Percentiles rank a stretch among this genome's conserved stretches.
Conservation (phyloP, 257 asterid genomes). For the Sherardia arvensis region DNA sequence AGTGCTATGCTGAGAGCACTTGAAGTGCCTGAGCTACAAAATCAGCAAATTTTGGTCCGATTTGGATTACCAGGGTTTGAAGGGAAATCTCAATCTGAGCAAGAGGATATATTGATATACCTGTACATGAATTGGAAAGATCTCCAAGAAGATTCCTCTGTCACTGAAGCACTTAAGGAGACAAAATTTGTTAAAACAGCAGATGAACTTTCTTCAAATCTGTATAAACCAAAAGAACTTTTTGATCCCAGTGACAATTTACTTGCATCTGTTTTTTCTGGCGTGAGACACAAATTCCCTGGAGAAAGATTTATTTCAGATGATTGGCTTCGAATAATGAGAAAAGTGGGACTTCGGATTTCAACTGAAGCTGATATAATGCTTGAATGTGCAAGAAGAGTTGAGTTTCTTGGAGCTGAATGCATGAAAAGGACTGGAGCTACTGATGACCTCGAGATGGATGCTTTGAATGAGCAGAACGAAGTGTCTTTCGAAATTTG, state of each 20-base stretch:
- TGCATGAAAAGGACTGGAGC: constrained; percentile 41
- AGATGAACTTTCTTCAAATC: constrained; percentile 48
- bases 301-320: constrained; percentile 88
- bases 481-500: constrained; percentile 80
- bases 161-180: constrained; percentile 65
- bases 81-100: constrained; percentile 54
- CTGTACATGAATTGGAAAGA: constrained; percentile 75
- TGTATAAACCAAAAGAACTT: constrained; percentile 66
- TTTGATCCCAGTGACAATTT: constrained; percentile 81
- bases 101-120: constrained; percentile 84
- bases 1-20: constrained; percentile 72
- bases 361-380: constrained; percentile 75
- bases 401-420: constrained; percentile 84
- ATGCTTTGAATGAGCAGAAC: constrained; percentile 42
- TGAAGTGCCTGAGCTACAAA: constrained; percentile 76
- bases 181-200: constrained; percentile 72
- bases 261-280: constrained; percentile 71
- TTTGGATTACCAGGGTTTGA: constrained; percentile 80
- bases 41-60: constrained; percentile 68
- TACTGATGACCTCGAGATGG: constrained; percentile 49
- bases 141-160: constrained; percentile 60
- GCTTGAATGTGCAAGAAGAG: constrained; percentile 86
- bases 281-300: constrained; percentile 66
- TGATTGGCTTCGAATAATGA: constrained; percentile 77
- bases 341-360: constrained; percentile 75